A percentile compares a stretch with the other conserved stretches of the same genome.
phyloP scores from a whole-genome alignment of 2,329 filamentous ascomycete species.

The Harringtonia lauricola region DNA sequence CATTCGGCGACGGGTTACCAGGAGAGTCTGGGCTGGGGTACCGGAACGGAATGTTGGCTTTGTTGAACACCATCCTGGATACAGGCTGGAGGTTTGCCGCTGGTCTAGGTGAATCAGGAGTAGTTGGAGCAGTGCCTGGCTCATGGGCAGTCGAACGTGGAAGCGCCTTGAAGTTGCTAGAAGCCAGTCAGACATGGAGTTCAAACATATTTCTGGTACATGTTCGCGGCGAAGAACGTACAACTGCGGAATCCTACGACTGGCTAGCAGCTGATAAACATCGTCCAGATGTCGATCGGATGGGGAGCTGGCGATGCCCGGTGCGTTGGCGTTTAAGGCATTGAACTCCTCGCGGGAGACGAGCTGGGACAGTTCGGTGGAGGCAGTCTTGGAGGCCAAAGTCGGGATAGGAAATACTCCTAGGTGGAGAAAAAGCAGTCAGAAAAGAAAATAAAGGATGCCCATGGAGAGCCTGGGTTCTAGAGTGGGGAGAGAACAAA shows the following conservation, averaged over 20 bases:
- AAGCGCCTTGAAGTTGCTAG: constrained; percentile 47
- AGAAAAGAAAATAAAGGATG: constrained; percentile 3
- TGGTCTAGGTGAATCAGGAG: constrained; percentile 19
- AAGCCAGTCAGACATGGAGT: neutral
- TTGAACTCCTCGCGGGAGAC: constrained; percentile 48
- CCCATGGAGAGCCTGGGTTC: constrained; percentile 8
- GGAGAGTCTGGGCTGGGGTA: constrained; percentile 26
- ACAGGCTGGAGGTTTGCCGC: constrained; percentile 38
- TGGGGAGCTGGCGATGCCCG: constrained; percentile 10
- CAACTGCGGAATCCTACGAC: constrained; percentile 62
- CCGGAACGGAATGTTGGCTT: constrained; percentile 27
- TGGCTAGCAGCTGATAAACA: constrained; percentile 57
- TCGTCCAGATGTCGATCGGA: constrained; percentile 59
- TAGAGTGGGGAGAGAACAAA: constrained; percentile 24
- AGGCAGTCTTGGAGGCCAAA: constrained; percentile 44
- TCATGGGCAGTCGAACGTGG: constrained; percentile 18
- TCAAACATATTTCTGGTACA: neutral
- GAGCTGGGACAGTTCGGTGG: constrained; percentile 36
- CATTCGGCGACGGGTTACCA: constrained; percentile 1
- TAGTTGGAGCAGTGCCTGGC: constrained; percentile 11
- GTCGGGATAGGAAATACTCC: constrained; percentile 56
- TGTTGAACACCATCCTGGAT: constrained; percentile 34
- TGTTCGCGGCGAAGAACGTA: constrained; percentile 20
- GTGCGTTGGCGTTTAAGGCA: constrained; percentile 60
- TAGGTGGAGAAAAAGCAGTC: constrained; percentile 18